Evolutionary conservation across 805 yeast species (phyloP), one percentile per base, ranked within the genome.

Genomic region (Brettanomyces nanus): DNA sequence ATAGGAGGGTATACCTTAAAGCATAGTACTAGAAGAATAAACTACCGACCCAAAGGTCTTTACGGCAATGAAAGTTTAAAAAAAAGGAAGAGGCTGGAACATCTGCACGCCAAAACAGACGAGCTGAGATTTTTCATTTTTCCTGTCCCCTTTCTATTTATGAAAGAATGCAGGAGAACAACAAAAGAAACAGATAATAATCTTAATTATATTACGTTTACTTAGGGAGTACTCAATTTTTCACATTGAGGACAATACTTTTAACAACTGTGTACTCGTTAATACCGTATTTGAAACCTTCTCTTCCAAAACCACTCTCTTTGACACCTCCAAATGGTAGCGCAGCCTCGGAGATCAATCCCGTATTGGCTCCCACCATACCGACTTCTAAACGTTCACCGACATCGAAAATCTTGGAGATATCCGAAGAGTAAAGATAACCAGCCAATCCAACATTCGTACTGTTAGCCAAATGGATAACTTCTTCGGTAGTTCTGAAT

Each of bases 301-400:
- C 90, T 55, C 86, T 70, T 30, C 92, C 92, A 49, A 78, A 77
- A 0, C 92, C 90, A 29, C 82, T 73, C 49, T 77, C 74, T 51
- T 77, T 77, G 27, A 81, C 69, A 28, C 90, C 90, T 4, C 90
- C 90, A 53, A 77, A 77, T 17, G 83, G 82, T 41, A 75, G 51
- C 7, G 78, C 68, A 14, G 80, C 69, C 39, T 65, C 87, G 7
- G 82, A 71, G 42, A 83, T 73, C 5, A 70, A 58, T 9, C 90
- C 90, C 10, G 85, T 77, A 61, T 84, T 83, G 41, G 73, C 75
- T 21, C 89, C 90, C 34, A 83, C 69, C 90, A 84, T 83, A 19
- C 92, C 92, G 19, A 71, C 77, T 42, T 80, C 75, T 31, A 83
- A 63, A 21, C 63, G 70, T 54, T 77, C 85, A 7, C 80, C 74